phyloP scores from a whole-genome alignment of 257 asterid genomes.

The Jasminum sambac region DNA sequence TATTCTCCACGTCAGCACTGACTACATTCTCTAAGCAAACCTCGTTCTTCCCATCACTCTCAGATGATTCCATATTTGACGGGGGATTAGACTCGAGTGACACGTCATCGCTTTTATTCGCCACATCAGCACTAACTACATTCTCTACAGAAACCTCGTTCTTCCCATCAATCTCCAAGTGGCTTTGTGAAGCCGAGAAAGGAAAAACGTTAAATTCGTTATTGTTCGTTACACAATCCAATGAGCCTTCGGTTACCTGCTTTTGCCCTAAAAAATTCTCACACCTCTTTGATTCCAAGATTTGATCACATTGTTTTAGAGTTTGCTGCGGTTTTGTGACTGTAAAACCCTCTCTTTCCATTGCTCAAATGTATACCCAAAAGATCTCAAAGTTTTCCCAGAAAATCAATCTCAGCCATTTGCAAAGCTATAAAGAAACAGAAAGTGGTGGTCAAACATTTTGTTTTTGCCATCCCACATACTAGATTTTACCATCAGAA shows the following conservation, averaged over 20 bases:
- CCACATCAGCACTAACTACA: conserved; percentile 20
- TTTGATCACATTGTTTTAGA: conserved; percentile 31
- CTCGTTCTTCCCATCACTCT: conserved; percentile 18
- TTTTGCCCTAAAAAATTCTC: conserved; percentile 32
- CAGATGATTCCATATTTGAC: no score
- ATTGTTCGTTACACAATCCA: conserved; percentile 15
- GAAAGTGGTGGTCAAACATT: conserved; percentile 27
- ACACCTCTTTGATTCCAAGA: conserved; percentile 24
- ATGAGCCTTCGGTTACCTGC: conserved; percentile 21
- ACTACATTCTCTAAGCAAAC: conserved; percentile 19
- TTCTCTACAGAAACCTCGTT: conserved; percentile 22
- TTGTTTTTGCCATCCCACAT: not conserved
- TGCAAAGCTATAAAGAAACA: conserved; percentile 36
- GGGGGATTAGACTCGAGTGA: no score
- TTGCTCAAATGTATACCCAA: conserved; percentile 36
- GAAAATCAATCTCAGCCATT: conserved; percentile 31
- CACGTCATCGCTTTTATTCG: conserved; percentile 22
- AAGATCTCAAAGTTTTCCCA: conserved; percentile 45
- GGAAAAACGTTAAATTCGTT: conserved; percentile 12
- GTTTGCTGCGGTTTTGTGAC: conserved; percentile 22
- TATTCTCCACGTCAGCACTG: conserved; percentile 22
- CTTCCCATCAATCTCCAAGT: conserved; percentile 18
- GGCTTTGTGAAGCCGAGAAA: conserved; percentile 25
- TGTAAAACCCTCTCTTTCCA: conserved; percentile 41
- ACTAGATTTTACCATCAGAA: not conserved